Conservation (phyloP, 169 alveolate genomes). For the Eimeria maxima region DNA sequence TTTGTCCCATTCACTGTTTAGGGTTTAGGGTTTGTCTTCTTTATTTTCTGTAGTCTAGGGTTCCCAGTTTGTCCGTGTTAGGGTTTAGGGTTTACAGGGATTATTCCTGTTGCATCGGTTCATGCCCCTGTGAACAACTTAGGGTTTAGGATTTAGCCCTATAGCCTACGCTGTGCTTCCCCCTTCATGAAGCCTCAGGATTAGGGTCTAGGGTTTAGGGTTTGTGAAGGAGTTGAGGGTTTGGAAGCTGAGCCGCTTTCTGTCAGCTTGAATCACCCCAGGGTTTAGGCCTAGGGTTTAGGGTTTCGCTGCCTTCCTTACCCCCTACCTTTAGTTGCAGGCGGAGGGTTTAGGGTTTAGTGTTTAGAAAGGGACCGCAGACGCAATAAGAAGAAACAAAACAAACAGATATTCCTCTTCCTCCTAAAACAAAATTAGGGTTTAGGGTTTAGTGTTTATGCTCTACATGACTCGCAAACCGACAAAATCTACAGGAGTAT, state of each 20-base stretch:
- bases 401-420: no score
- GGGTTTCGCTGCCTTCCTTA: background rate
- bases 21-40: background rate
- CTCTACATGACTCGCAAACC: no score
- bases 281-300: background rate
- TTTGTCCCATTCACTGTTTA: background rate
- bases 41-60: background rate
- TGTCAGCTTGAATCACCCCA: no score
- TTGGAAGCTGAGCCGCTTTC: background rate
- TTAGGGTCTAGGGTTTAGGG: slow-evolving; percentile 9
- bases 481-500: no score
- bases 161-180: background rate
- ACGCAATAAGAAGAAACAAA: no score
- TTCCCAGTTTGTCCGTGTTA: background rate
- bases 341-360: background rate
- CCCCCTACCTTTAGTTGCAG: no score
- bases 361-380: background rate
- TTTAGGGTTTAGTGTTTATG: no score
- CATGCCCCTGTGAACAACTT: no score
- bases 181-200: background rate
- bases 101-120: no score
- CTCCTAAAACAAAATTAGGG: no score
- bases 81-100: background rate
- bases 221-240: background rate
- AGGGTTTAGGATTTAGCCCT: slow-evolving; percentile 52